These are phyloP conservation scores for Arthroderma sp. DNA, from an alignment of 2,329 filamentous ascomycete genomes.

Conservation along the genomic window DNA sequence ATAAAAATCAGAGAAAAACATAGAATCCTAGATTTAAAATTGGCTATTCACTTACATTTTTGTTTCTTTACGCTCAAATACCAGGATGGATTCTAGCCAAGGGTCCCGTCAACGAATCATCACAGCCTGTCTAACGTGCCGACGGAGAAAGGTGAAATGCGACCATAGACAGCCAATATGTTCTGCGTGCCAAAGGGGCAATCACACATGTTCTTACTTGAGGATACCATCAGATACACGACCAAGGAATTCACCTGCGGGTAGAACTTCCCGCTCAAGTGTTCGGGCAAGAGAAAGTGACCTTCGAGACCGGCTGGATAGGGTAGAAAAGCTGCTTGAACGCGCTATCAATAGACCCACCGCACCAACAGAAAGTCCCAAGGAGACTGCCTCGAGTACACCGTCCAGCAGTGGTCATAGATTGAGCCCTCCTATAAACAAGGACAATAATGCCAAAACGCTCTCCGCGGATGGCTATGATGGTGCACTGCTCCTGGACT, in stretches of 20 bases:
- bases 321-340: conserved; percentile 6
- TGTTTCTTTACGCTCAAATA: too few relatives aligned
- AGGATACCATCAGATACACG: not conserved
- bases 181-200: not conserved
- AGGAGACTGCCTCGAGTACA: not conserved
- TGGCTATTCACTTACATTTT: too few relatives aligned
- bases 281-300: conserved; percentile 5
- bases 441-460: not conserved
- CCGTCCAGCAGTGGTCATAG: too few relatives aligned
- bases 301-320: conserved; percentile 5
- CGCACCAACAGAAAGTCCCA: not conserved
- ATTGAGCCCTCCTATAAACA: too few relatives aligned
- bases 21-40: too few relatives aligned
- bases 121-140: not conserved
- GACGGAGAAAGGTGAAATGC: conserved; percentile 1
- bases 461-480: conserved; percentile 6
- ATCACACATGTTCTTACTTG: not conserved
- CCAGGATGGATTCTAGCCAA: too few relatives aligned
- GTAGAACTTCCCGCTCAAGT: not conserved
- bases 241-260: not conserved
- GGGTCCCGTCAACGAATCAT: not conserved
- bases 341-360: conserved; percentile 1
- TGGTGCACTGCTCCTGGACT: conserved; percentile 6
- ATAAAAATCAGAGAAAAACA: too few relatives aligned
- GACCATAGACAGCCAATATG: not conserved